Percentiles rank a stretch among this genome's conserved stretches.
Conservation (phyloP, 371 early-diverging fungal genomes). For the Rhizopus stolonifer region DNA sequence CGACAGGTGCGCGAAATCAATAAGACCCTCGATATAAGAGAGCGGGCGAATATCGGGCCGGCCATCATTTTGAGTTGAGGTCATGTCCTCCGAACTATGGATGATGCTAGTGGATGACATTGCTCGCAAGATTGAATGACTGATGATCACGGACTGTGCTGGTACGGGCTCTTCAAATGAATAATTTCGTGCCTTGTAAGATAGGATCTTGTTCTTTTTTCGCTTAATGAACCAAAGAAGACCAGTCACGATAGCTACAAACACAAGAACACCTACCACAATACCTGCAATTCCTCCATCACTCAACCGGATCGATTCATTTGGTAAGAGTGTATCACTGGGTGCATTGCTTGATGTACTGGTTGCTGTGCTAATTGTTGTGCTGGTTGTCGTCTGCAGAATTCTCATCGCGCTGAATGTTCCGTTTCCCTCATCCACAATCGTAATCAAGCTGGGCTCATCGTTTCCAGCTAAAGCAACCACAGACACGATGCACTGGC, state of each 20-base stretch:
- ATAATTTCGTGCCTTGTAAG: not conserved
- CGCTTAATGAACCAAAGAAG: conserved; percentile 1
- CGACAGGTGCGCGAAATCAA: conserved; percentile 18
- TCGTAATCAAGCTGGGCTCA: too few relatives aligned
- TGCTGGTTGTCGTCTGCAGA: too few relatives aligned
- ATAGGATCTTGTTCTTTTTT: not conserved
- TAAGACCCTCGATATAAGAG: conserved; percentile 3
- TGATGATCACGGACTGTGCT: not conserved
- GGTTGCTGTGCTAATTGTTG: too few relatives aligned
- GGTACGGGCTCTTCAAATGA: too few relatives aligned
- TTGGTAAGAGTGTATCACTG: not conserved
- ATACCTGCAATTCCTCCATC: conserved; percentile 23
- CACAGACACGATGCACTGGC: too few relatives aligned
- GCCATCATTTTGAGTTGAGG: conserved; percentile 5
- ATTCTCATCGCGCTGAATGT: too few relatives aligned
- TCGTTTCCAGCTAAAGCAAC: too few relatives aligned
- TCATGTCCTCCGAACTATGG: not conserved
- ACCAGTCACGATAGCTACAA: not conserved
- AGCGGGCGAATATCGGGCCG: conserved; percentile 24
- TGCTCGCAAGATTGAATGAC: not conserved
- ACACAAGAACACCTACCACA: conserved; percentile 15
- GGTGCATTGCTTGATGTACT: too few relatives aligned
- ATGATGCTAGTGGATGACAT: not conserved
- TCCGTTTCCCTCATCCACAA: too few relatives aligned
- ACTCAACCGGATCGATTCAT: not conserved